These are phyloP conservation scores for Keithomyces neogunnii DNA, from an alignment of 2,329 filamentous ascomycete species.

Conservation along the genomic window DNA sequence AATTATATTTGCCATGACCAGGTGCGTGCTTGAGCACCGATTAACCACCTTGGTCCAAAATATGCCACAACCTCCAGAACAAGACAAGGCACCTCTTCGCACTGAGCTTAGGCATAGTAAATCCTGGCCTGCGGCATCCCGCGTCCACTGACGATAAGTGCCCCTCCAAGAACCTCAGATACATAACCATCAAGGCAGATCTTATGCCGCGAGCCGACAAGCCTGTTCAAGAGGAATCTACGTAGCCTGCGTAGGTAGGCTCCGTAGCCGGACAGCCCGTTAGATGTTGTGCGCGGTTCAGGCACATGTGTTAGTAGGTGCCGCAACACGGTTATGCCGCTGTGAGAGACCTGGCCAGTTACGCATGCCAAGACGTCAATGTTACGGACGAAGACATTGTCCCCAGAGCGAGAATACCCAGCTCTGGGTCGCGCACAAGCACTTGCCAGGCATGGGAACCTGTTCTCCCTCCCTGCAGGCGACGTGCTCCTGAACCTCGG, in stretches of 20 bases:
- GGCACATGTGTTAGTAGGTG: constrained; percentile 28
- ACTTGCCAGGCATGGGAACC: constrained; percentile 38
- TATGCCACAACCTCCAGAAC: too few relatives aligned
- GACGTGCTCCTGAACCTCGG: constrained; percentile 26
- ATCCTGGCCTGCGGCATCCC: constrained; percentile 15
- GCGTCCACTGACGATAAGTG: too few relatives aligned
- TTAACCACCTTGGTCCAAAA: too few relatives aligned
- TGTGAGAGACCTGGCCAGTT: constrained; percentile 38
- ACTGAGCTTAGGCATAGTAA: too few relatives aligned
- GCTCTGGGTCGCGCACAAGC: constrained; percentile 32
- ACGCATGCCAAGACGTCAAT: constrained; percentile 31
- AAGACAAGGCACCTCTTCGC: too few relatives aligned
- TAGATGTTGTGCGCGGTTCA: constrained; percentile 27
- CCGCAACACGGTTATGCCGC: constrained; percentile 40
- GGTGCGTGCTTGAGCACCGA: too few relatives aligned
- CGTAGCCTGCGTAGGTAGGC: constrained; percentile 11
- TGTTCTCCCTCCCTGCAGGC: constrained; percentile 25
- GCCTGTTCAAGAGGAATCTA: constrained; percentile 10
- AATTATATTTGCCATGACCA: too few relatives aligned
- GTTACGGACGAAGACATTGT: constrained; percentile 35
- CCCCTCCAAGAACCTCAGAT: too few relatives aligned
- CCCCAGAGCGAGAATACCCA: constrained; percentile 39
- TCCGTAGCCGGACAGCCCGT: constrained; percentile 22
- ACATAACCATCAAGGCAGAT: constrained; percentile 21
- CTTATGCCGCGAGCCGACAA: constrained; percentile 24